Percentiles rank a stretch among this genome's conserved stretches.
Evolutionary conservation across 140 eudicot species (phyloP).

Genomic region (Cichorium intybus): DNA sequence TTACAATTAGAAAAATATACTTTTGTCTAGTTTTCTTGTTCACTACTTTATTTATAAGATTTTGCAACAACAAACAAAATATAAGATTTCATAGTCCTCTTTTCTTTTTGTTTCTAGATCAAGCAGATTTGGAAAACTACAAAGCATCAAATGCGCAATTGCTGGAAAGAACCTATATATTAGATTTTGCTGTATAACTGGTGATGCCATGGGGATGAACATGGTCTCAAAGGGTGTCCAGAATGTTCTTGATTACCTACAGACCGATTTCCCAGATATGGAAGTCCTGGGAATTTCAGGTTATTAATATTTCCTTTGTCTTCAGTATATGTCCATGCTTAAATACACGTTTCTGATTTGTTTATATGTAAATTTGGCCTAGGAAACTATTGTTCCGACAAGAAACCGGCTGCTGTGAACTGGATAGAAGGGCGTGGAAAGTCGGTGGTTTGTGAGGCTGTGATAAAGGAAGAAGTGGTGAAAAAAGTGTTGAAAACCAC

Average conservation of each 20-base stretch:
- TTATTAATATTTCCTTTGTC: background rate
- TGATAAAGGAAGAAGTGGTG: background rate
- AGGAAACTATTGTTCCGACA: background rate
- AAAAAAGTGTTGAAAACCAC: background rate
- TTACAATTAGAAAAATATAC: too few species aligned
- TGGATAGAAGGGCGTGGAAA: slow-evolving; percentile 1
- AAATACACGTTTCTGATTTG: background rate
- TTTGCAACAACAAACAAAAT: background rate
- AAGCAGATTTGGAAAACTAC: background rate
- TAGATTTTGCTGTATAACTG: background rate
- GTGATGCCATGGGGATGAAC: background rate
- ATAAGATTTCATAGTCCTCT: background rate
- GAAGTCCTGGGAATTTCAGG: background rate
- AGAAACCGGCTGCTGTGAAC: background rate
- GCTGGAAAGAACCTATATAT: background rate
- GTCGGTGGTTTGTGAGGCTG: background rate
- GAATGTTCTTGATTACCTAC: background rate
- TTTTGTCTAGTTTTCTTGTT: too few species aligned
- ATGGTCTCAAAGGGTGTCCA: slow-evolving; percentile 1
- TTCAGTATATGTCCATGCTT: background rate
- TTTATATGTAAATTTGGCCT: background rate
- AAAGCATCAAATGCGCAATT: background rate
- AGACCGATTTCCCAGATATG: background rate
- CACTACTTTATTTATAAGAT: too few species aligned
- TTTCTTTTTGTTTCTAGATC: background rate